Evolutionary conservation across 495 filamentous ascomycete genomes (phyloP).

Genomic region (Massariosphaeria phaeospora): DNA sequence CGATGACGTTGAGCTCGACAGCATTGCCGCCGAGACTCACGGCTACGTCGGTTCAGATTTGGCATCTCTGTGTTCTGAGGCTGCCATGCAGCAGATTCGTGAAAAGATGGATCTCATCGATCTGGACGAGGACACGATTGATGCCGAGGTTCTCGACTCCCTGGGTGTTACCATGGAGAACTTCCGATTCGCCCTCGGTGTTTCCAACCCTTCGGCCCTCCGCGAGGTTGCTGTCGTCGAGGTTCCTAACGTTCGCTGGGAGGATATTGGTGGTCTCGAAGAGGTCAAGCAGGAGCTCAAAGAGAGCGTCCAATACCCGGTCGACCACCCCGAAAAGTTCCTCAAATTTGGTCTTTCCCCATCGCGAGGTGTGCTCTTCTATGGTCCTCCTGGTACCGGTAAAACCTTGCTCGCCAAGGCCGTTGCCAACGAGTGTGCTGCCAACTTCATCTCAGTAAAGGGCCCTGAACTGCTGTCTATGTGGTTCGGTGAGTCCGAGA

Average conservation of each 20-base stretch:
- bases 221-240: conserved; percentile 99
- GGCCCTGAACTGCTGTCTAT: conserved; percentile 96
- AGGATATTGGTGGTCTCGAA: conserved; percentile 98
- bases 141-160: conserved; percentile 96
- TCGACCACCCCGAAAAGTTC: conserved; percentile 99
- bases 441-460: conserved; percentile 99
- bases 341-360: conserved; percentile 99
- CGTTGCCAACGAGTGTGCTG: conserved; percentile 97
- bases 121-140: conserved; percentile 97
- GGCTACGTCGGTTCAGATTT: conserved; percentile 99
- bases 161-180: conserved; percentile 99
- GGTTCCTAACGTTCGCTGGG: conserved; percentile 98
- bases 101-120: conserved; percentile 99
- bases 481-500: conserved; percentile 99
- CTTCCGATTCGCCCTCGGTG: conserved; percentile 96
- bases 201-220: conserved; percentile 96
- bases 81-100: conserved; percentile 99
- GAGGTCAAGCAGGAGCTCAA: conserved; percentile 99
- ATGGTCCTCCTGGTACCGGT: conserved; percentile 98
- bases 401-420: conserved; percentile 99
- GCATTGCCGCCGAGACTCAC: conserved; percentile 96
- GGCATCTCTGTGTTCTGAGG: conserved; percentile 97
- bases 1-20: conserved; percentile 94
- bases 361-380: conserved; percentile 97
- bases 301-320: conserved; percentile 97